These are phyloP conservation scores for Micractinium conductrix DNA, from an alignment of 139 green algal genomes.

Conservation along the genomic window DNA sequence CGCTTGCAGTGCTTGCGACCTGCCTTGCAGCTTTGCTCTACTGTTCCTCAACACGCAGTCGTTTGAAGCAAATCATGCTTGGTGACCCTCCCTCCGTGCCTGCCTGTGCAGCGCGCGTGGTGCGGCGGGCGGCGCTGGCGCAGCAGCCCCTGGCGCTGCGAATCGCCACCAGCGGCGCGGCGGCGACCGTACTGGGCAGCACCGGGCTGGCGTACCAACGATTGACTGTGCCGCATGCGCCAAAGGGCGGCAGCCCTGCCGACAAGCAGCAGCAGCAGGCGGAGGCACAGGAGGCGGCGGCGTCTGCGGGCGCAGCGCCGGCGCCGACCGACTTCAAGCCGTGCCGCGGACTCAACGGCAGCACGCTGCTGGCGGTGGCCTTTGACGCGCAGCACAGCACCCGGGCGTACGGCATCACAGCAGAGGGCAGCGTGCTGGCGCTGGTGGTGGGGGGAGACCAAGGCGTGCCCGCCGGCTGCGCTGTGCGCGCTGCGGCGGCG, in stretches of 20 bases:
- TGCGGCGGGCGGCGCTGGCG: not conserved
- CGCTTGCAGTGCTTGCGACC: not conserved
- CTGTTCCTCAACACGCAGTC: not conserved
- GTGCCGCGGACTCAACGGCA: slow-evolving; percentile 41
- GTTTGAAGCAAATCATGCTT: not conserved
- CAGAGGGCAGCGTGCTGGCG: slow-evolving; percentile 35
- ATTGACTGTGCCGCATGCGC: not conserved
- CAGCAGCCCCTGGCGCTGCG: slow-evolving; percentile 1
- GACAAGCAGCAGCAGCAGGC: not conserved
- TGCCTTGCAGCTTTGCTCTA: not conserved
- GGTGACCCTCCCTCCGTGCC: not conserved
- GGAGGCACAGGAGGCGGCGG: not conserved
- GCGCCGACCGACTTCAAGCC: not conserved
- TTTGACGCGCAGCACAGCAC: slow-evolving; percentile 46
- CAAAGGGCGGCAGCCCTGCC: not conserved
- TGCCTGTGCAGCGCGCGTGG: not conserved
- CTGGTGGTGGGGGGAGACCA: slow-evolving; percentile 27
- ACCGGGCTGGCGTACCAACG: not conserved
- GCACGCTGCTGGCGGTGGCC: slow-evolving; percentile 41
- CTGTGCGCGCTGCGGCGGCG: not conserved
- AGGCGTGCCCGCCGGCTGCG: not conserved
- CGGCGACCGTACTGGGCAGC: not conserved
- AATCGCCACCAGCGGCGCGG: not conserved
- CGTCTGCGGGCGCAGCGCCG: not conserved
- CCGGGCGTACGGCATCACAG: slow-evolving; percentile 43